Percentiles rank a stretch among this genome's conserved stretches.
Conservation (phyloP, 192 early-diverging fungal species). For the Umbelopsis sp. region DNA sequence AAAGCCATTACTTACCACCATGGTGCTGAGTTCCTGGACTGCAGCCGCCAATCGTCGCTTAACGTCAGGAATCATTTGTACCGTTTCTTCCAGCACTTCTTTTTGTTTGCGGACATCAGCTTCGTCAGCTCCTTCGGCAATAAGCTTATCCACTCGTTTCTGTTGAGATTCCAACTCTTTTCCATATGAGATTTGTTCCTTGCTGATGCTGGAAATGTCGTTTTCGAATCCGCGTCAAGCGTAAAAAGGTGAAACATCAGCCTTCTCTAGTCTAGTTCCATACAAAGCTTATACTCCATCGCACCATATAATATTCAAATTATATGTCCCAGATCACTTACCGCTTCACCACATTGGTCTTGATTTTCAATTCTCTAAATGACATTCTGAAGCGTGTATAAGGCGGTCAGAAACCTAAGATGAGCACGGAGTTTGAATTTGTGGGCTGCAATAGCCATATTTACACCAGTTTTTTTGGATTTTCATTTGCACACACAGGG, state of each 20-base stretch:
- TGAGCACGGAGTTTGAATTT: not conserved
- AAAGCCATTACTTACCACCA: slow-evolving; percentile 37
- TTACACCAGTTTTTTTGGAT: too few species aligned
- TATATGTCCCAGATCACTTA: slow-evolving; percentile 26
- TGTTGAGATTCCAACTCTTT: slow-evolving; percentile 52
- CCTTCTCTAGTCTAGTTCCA: not conserved
- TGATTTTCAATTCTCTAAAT: slow-evolving; percentile 58
- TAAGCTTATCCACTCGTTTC: slow-evolving; percentile 53
- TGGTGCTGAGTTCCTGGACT: slow-evolving; percentile 44
- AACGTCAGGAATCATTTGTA: slow-evolving; percentile 62
- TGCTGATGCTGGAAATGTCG: slow-evolving; percentile 46
- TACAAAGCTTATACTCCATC: not conserved
- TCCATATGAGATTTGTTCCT: slow-evolving; percentile 52
- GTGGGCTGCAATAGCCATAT: not conserved
- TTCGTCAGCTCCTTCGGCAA: slow-evolving; percentile 52
- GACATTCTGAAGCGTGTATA: slow-evolving; percentile 36
- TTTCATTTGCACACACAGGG: too few species aligned
- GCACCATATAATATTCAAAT: not conserved
- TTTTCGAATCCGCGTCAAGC: not conserved
- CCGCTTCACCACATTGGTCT: slow-evolving; percentile 62
- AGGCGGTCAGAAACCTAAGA: not conserved
- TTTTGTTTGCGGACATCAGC: slow-evolving; percentile 64
- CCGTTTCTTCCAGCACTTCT: slow-evolving; percentile 63
- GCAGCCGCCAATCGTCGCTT: slow-evolving; percentile 52
- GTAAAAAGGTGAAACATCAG: slow-evolving; percentile 5